phyloP scores from a whole-genome alignment of 495 filamentous ascomycete genomes.

The Penicillium lividum region DNA sequence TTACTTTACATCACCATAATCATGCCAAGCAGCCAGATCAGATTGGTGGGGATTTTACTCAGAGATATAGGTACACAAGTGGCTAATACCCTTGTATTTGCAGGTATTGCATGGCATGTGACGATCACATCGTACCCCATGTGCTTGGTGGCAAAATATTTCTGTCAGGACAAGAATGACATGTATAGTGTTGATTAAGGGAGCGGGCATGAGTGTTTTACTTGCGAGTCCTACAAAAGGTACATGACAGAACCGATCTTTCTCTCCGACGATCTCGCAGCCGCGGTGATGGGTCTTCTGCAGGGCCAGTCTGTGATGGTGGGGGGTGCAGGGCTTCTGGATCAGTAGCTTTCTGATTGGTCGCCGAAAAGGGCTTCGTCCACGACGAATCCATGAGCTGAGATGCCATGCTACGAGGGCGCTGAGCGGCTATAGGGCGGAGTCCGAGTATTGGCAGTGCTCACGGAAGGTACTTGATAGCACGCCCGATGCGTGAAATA shows the following conservation, averaged over 20 bases:
- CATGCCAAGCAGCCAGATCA: too few species aligned
- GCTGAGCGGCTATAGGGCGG: too few species aligned
- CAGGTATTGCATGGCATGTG: constrained; percentile 47
- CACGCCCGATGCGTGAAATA: not conserved
- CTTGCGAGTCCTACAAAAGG: constrained; percentile 3
- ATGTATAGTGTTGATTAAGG: not conserved
- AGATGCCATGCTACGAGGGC: too few species aligned
- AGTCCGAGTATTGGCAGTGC: not conserved
- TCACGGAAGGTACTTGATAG: not conserved
- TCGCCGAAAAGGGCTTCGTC: too few species aligned
- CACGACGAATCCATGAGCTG: too few species aligned
- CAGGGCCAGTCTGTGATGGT: not conserved
- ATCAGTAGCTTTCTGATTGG: not conserved
- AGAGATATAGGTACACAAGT: constrained; percentile 49
- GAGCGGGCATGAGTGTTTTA: not conserved
- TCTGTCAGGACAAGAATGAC: not conserved
- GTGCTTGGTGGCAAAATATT: constrained; percentile 7
- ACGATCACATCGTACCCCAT: constrained; percentile 50
- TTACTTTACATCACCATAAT: too few species aligned
- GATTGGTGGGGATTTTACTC: too few species aligned
- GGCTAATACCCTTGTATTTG: constrained; percentile 41
- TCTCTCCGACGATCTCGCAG: constrained; percentile 1
- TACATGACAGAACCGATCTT: constrained; percentile 1
- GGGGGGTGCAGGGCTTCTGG: not conserved
- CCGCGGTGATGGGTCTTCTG: not conserved